A percentile compares a stretch with the other conserved stretches of the same genome.
These are phyloP conservation scores for Pisolithus tinctorius DNA, from an alignment of 768 basidiomycete species.

Conservation along the genomic window DNA sequence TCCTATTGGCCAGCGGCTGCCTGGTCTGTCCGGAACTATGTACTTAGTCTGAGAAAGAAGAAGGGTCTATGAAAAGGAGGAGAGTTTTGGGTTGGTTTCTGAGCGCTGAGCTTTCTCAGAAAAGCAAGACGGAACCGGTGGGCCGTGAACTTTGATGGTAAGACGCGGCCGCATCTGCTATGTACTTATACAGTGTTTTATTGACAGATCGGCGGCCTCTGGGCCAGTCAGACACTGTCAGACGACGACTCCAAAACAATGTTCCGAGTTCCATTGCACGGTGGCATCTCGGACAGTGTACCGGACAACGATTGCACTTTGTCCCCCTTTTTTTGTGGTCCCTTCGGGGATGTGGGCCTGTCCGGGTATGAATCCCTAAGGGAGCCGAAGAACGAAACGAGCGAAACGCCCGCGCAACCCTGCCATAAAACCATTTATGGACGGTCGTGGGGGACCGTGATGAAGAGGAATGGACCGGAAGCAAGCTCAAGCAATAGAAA, in stretches of 20 bases:
- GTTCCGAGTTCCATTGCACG: background rate
- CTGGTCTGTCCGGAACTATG: no score
- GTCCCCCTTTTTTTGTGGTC: background rate
- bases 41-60: no score
- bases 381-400: background rate
- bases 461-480: no score
- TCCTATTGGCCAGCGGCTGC: no score
- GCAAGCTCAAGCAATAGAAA: no score
- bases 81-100: no score
- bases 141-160: background rate
- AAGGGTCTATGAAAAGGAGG: no score
- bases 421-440: background rate
- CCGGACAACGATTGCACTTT: background rate
- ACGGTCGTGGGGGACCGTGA: background rate
- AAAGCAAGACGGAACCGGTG: constrained; percentile 7
- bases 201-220: background rate
- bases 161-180: constrained; percentile 3
- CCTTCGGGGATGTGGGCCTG: background rate
- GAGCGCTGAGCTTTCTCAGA: background rate
- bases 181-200: background rate
- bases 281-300: background rate
- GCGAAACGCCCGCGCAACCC: background rate
- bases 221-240: background rate
- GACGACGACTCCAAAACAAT: background rate
- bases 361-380: background rate